phyloP scores from a whole-genome alignment of 202 grass and related monocot species.

The Setaria viridis region DNA sequence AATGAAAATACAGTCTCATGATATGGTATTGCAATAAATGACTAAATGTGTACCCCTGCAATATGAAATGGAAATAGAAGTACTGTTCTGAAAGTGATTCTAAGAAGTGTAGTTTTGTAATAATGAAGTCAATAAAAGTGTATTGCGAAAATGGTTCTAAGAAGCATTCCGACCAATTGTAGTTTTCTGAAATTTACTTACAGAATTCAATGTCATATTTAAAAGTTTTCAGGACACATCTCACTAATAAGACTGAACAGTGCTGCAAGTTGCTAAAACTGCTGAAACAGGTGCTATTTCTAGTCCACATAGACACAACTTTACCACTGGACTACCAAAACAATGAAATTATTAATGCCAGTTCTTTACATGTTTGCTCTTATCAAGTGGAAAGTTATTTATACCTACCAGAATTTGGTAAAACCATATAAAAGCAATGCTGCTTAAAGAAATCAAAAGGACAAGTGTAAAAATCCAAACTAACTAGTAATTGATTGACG shows the following conservation, averaged over 20 bases:
- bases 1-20: not conserved
- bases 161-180: not conserved
- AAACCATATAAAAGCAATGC: not conserved
- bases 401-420: not conserved
- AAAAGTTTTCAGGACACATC: constrained; percentile 16
- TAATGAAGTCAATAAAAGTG: not conserved
- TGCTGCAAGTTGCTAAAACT: constrained; percentile 27
- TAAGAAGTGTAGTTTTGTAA: constrained; percentile 5
- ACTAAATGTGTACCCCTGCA: not conserved
- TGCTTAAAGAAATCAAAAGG: not conserved
- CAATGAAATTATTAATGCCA: not conserved
- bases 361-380: not conserved
- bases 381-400: not conserved
- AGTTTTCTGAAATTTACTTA: constrained; percentile 8
- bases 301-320: not conserved
- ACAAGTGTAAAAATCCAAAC: not conserved
- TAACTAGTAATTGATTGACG: not conserved
- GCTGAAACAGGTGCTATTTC: not conserved
- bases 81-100: not conserved
- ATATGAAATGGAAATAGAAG: not conserved
- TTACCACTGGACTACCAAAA: not conserved
- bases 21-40: constrained; percentile 3
- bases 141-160: not conserved
- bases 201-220: not conserved
- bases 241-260: not conserved